Evolutionary conservation across 768 basidiomycete species (phyloP), one percentile per base, ranked within the genome.

Genomic region (Leccinum truebloodii): DNA sequence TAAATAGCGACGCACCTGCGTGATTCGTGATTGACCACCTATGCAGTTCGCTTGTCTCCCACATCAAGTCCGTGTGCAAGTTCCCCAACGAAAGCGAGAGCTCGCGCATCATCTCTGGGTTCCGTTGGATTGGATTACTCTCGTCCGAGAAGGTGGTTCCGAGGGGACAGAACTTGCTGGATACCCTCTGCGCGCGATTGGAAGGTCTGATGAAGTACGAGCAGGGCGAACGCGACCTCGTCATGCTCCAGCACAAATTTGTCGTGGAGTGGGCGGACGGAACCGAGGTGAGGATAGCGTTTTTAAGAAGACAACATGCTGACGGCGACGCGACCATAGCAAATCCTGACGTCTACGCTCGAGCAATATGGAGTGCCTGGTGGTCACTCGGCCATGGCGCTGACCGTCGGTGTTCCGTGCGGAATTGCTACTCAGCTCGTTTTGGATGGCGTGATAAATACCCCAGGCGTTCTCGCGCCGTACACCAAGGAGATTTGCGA

Each of bases 211-310:
- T n/a, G n/a, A n/a, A n/a, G n/a, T n/a, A 96, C 77, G 90, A 88
- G 63, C 77, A 81, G 52, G 93, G 92, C 63, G 95, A 98, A 77
- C 88, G 93, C 13, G 96, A 99, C 75, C 85, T 98, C 62, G 92
- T 99, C 61, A 93, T n/a, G n/a, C n/a, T n/a, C n/a, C n/a, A n/a
- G n/a, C n/a, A n/a, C 84, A 96, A 95, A 80, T 98, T 99, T 72
- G 77, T 93, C 67, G 87, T 98, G 44, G 88, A 95, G 72, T 91
- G 90, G 84, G 81, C 83, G 37, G 93, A 98, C 69, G 95, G 96
- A 7, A 82, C 77, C 52, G 78, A 83, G 77, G 89, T 87, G 61
- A 55, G 83, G 67, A 51, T n/a, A n/a, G 28, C 7, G 28, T 28
- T 28, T 28, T 28, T 28, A 28, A 28, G 8, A n/a, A n/a, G 28